Percentiles rank a stretch among this genome's conserved stretches.
Conservation (phyloP, 352 stramenopile species). For the Lagenidium giganteum region DNA sequence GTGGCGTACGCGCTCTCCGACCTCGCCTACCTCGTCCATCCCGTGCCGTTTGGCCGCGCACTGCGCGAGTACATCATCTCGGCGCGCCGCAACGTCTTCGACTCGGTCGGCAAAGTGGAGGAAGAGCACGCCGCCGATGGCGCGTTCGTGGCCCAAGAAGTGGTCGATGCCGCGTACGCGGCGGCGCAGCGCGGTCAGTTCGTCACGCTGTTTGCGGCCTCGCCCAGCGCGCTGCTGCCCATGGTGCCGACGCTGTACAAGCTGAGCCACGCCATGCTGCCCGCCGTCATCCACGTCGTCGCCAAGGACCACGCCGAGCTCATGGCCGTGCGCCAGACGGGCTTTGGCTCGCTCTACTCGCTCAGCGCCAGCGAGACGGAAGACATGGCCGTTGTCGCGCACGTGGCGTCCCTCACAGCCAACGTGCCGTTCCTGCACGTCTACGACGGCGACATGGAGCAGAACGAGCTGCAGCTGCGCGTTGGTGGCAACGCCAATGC, state of each 20-base stretch:
- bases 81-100: constrained; percentile 72
- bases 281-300: constrained; percentile 88
- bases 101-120: constrained; percentile 64
- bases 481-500: constrained; percentile 27
- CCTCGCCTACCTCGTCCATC: constrained; percentile 63
- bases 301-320: constrained; percentile 89
- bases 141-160: constrained; percentile 44
- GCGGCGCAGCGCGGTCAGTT: constrained; percentile 72
- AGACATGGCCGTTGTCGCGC: constrained; percentile 88
- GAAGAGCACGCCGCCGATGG: constrained; percentile 9
- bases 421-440: constrained; percentile 92
- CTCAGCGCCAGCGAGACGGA: constrained; percentile 85
- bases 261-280: constrained; percentile 82
- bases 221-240: constrained; percentile 77
- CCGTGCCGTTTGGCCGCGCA: constrained; percentile 53
- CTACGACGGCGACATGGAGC: constrained; percentile 89
- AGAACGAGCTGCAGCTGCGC: constrained; percentile 73
- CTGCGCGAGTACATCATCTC: constrained; percentile 69
- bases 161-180: constrained; percentile 60
- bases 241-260: constrained; percentile 96
- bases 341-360: constrained; percentile 87
- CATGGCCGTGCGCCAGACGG: constrained; percentile 89
- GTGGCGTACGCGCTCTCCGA: constrained; percentile 76
- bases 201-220: constrained; percentile 88
- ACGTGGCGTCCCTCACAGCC: constrained; percentile 87